Evolutionary conservation across 2,329 filamentous ascomycete genomes (phyloP).

Genomic region (Cytospora chrysosperma): DNA sequence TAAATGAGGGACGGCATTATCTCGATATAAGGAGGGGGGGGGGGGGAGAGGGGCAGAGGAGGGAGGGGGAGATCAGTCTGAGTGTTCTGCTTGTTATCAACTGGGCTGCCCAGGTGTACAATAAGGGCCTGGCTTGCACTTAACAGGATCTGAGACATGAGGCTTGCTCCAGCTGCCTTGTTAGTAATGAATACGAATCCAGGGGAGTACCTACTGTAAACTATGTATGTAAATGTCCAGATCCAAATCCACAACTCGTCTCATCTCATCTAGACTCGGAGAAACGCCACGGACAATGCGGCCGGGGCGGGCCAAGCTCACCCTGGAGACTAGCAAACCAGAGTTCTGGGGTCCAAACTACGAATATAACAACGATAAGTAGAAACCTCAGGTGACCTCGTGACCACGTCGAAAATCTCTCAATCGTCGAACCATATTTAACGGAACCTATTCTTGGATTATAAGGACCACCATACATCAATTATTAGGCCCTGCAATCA

Average conservation of each 20-base stretch:
- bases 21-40: too few relatives aligned
- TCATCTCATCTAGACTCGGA: neutral
- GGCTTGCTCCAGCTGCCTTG: neutral
- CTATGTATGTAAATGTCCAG: neutral
- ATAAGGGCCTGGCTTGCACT: too few relatives aligned
- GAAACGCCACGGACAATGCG: neutral
- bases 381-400: neutral
- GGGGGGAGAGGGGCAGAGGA: too few relatives aligned
- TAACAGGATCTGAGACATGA: neutral
- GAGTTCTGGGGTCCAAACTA: neutral
- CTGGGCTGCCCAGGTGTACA: too few relatives aligned
- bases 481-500: neutral
- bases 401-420: neutral
- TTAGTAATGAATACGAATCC: neutral
- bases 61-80: too few relatives aligned
- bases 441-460: neutral
- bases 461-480: neutral
- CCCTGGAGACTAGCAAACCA: neutral
- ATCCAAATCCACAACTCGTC: neutral
- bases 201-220: slow-evolving; percentile 11
- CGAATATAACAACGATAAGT: neutral
- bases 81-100: too few relatives aligned
- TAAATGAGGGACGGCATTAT: neutral
- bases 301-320: slow-evolving; percentile 14
- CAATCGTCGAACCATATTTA: neutral